Percentiles rank a stretch among this genome's conserved stretches.
Evolutionary conservation across 202 grass and related monocot genomes (phyloP).

Genomic region (Zoysia matrella): DNA sequence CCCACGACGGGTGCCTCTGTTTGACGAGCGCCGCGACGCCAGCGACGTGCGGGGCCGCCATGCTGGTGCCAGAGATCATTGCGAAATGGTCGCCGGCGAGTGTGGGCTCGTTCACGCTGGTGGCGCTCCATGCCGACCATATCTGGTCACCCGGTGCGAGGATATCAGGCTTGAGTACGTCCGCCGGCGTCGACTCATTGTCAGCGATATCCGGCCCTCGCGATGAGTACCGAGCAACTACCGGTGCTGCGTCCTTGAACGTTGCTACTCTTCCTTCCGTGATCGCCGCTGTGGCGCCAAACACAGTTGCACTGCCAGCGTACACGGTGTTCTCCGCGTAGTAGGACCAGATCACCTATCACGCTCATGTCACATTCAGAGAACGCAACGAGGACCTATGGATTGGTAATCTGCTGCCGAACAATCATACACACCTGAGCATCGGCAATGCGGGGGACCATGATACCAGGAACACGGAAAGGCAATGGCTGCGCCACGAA

Average conservation of each 20-base stretch:
- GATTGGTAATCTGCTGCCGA: background rate
- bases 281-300: conserved; percentile 43
- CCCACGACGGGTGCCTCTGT: conserved; percentile 57
- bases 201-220: conserved; percentile 60
- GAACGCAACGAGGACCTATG: background rate
- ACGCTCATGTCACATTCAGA: background rate
- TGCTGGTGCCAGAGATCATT: conserved; percentile 70
- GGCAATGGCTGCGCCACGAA: conserved; percentile 63
- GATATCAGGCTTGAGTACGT: conserved; percentile 71
- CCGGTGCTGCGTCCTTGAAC: conserved; percentile 34
- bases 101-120: conserved; percentile 38
- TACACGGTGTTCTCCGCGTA: conserved; percentile 52
- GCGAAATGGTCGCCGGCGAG: conserved; percentile 57
- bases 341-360: conserved; percentile 51
- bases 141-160: conserved; percentile 63
- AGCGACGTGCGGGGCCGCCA: conserved; percentile 64
- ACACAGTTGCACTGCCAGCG: conserved; percentile 33
- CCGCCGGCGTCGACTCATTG: conserved; percentile 36
- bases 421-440: background rate
- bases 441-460: conserved; percentile 54
- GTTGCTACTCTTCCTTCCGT: conserved; percentile 49
- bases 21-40: conserved; percentile 61
- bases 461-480: conserved; percentile 52
- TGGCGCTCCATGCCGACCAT: conserved; percentile 63
- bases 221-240: conserved; percentile 57